These are phyloP conservation scores for Quercus dentata DNA, from an alignment of 306 rosid species.

Conservation along the genomic window DNA sequence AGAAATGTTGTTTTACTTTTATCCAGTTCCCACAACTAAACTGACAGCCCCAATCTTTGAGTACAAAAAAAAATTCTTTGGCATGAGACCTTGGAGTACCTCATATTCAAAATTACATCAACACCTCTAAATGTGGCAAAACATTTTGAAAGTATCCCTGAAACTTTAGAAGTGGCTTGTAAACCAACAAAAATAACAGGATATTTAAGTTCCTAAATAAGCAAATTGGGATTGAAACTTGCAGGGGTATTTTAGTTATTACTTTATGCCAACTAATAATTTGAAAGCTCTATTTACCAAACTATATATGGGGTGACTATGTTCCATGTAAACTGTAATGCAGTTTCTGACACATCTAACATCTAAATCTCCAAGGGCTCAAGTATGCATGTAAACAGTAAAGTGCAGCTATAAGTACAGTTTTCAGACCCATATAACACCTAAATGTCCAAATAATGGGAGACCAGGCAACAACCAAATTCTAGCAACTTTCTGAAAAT, in stretches of 20 bases:
- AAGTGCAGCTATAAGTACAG: not conserved
- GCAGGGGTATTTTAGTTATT: not conserved
- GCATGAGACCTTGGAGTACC: not conserved
- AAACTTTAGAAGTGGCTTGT: not conserved
- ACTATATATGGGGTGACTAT: not conserved
- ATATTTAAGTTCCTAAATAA: not conserved
- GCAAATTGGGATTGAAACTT: not conserved
- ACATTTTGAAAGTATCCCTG: not conserved
- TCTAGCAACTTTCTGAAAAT: not conserved
- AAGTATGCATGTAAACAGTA: not conserved
- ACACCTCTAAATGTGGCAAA: not conserved
- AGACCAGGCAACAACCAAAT: not conserved
- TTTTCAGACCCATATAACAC: not conserved
- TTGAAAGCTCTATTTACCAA: not conserved
- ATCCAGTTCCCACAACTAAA: not conserved
- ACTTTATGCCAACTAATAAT: not conserved
- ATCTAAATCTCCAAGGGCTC: not conserved
- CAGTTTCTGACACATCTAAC: too few species aligned
- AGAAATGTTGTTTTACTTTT: not conserved
- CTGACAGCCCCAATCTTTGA: not conserved
- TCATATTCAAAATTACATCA: not conserved
- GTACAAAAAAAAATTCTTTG: not conserved
- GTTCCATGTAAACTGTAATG: not conserved
- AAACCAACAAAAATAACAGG: not conserved
- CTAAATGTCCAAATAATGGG: not conserved